phyloP scores from a whole-genome alignment of 108 stramenopile species.

The Aureococcus anophagefferens region DNA sequence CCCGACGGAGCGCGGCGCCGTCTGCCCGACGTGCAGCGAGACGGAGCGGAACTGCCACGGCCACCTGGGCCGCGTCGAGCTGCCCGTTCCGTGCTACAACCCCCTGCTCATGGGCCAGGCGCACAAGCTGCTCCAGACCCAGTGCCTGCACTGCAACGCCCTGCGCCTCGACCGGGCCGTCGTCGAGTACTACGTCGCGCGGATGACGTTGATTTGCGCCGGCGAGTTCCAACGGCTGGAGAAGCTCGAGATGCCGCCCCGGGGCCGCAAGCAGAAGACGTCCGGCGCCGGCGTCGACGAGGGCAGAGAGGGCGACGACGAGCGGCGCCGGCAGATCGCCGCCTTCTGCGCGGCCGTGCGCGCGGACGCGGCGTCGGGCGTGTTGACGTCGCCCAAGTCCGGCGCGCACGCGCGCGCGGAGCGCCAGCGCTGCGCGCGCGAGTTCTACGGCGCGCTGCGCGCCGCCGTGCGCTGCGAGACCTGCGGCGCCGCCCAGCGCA shows the following conservation, averaged over 20 bases:
- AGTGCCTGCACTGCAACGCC: slow-evolving; percentile 87
- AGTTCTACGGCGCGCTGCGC: slow-evolving; percentile 38
- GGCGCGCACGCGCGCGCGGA: slow-evolving; percentile 53
- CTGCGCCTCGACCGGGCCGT: slow-evolving; percentile 42
- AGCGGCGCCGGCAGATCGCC: no score
- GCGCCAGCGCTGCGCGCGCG: slow-evolving; percentile 52
- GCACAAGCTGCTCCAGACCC: slow-evolving; percentile 64
- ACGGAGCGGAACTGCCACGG: slow-evolving; percentile 74
- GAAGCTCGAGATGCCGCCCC: background rate
- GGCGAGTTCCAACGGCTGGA: background rate
- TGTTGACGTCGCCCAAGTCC: no score
- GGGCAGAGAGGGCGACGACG: background rate
- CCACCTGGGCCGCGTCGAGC: slow-evolving; percentile 89
- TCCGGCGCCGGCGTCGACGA: slow-evolving; percentile 9
- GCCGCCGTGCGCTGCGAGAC: slow-evolving; percentile 53
- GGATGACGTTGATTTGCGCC: slow-evolving; percentile 47
- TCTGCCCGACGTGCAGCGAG: slow-evolving; percentile 84
- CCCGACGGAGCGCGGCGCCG: slow-evolving; percentile 43
- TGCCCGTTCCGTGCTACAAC: slow-evolving; percentile 89
- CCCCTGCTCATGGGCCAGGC: slow-evolving; percentile 73
- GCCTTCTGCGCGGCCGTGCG: no score
- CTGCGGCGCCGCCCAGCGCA: slow-evolving; percentile 74
- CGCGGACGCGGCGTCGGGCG: no score
- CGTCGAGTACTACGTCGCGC: slow-evolving; percentile 39
- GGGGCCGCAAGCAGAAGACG: no score